Percentiles rank a stretch among this genome's conserved stretches.
Evolutionary conservation across 148 eudicot species (phyloP).

Genomic region (Rhododendron williamsianum): DNA sequence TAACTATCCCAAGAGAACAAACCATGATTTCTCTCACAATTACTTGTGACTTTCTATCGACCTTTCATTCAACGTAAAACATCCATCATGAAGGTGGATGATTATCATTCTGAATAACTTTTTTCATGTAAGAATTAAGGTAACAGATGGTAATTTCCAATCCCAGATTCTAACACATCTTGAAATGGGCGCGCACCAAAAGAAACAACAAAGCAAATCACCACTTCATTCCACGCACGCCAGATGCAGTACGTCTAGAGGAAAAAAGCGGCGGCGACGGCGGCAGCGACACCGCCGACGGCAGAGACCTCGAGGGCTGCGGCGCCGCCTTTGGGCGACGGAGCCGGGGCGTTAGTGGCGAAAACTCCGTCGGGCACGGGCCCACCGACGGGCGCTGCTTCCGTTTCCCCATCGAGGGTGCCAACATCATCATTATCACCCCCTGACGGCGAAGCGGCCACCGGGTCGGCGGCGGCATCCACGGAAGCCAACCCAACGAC

Average conservation of each 20-base stretch:
- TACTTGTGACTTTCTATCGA: not conserved
- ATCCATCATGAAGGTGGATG: not conserved
- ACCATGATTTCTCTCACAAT: not conserved
- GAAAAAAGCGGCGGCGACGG: constrained; percentile 5
- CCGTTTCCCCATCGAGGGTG: not conserved
- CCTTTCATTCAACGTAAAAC: not conserved
- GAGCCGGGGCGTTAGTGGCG: not conserved
- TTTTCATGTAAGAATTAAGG: not conserved
- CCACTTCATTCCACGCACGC: not conserved
- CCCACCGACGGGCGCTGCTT: constrained; percentile 16
- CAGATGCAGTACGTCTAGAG: not conserved
- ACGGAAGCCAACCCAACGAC: constrained; percentile 15
- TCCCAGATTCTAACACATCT: not conserved
- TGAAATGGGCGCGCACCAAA: not conserved
- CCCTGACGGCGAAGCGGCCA: not conserved
- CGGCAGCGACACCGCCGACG: not conserved
- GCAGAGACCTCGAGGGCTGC: not conserved
- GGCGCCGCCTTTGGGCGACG: not conserved
- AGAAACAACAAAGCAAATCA: not conserved
- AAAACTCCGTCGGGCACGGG: constrained; percentile 5
- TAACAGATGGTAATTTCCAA: not conserved
- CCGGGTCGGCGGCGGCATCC: not conserved
- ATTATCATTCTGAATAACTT: not conserved
- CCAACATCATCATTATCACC: not conserved
- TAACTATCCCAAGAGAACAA: too few species aligned